A percentile compares a stretch with the other conserved stretches of the same genome.
phyloP scores from a whole-genome alignment of 768 basidiomycete genomes.

The Mycena venus region DNA sequence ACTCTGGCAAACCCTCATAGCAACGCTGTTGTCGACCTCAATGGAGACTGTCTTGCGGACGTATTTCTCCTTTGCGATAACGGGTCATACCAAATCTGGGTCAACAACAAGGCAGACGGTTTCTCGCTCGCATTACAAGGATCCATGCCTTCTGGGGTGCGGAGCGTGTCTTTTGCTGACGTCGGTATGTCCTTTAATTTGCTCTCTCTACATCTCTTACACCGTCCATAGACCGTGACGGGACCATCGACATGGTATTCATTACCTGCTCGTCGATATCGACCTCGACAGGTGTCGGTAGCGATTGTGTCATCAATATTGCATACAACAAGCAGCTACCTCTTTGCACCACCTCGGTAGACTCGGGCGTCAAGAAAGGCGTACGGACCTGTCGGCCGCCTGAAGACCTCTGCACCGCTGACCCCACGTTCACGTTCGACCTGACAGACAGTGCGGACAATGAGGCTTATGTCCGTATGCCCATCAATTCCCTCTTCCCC shows the following conservation, averaged over 20 bases:
- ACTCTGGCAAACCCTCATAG: slow-evolving; percentile 90
- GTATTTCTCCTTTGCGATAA: slow-evolving; percentile 91
- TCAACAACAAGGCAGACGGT: slow-evolving; percentile 84
- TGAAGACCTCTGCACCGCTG: slow-evolving; percentile 84
- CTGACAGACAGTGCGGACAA: slow-evolving; percentile 65
- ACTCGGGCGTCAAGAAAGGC: slow-evolving; percentile 63
- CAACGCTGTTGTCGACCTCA: slow-evolving; percentile 93
- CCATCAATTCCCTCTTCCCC: slow-evolving; percentile 72
- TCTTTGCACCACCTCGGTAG: slow-evolving; percentile 74
- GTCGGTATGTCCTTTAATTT: slow-evolving; percentile 69
- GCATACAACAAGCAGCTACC: slow-evolving; percentile 94
- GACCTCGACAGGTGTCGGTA: slow-evolving; percentile 75
- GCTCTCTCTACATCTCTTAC: neutral
- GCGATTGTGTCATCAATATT: slow-evolving; percentile 87
- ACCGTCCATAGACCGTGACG: slow-evolving; percentile 83
- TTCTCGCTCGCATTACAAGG: slow-evolving; percentile 80
- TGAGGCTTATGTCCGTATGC: slow-evolving; percentile 78
- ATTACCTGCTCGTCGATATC: slow-evolving; percentile 85
- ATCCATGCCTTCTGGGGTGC: slow-evolving; percentile 79
- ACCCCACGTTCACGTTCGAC: slow-evolving; percentile 85
- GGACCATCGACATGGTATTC: slow-evolving; percentile 96
- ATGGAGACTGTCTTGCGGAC: slow-evolving; percentile 97
- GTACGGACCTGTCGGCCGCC: slow-evolving; percentile 78
- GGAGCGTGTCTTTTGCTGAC: slow-evolving; percentile 90
- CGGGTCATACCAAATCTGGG: slow-evolving; percentile 91